Percentiles rank a stretch among this genome's conserved stretches.
Conservation (phyloP, 1,139 yeast species). For the Candida dubliniensis region DNA sequence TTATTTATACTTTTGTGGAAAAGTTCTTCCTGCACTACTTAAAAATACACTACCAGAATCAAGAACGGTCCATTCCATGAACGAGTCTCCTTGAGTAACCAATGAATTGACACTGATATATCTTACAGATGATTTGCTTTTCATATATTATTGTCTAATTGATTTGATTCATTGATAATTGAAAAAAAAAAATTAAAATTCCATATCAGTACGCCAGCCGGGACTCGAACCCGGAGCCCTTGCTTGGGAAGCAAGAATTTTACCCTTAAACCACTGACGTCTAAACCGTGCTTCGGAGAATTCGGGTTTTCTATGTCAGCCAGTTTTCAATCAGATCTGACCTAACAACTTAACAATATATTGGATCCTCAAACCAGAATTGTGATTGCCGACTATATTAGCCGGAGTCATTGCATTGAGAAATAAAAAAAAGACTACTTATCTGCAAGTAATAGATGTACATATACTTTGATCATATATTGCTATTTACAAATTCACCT, state of each 20-base stretch:
- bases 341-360: no score
- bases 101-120: background rate
- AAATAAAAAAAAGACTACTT: background rate
- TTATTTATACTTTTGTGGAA: no score
- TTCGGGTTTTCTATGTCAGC: no score
- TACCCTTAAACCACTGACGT: constrained; percentile 13
- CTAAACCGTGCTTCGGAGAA: background rate
- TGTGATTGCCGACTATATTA: no score
- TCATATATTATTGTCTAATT: background rate
- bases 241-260: constrained; percentile 12
- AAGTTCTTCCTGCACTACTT: no score
- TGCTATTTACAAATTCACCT: background rate
- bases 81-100: no score
- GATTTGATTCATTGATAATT: background rate
- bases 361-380: no score
- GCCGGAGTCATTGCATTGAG: background rate
- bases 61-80: no score
- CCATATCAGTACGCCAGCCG: constrained; percentile 8
- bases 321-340: no score
- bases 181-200: background rate
- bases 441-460: background rate
- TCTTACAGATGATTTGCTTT: background rate
- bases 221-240: constrained; percentile 17
- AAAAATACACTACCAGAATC: no score
- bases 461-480: background rate